Evolutionary conservation across 1,139 yeast genomes (phyloP), one percentile per base, ranked within the genome.

Genomic region (Nadsonia commutata): DNA sequence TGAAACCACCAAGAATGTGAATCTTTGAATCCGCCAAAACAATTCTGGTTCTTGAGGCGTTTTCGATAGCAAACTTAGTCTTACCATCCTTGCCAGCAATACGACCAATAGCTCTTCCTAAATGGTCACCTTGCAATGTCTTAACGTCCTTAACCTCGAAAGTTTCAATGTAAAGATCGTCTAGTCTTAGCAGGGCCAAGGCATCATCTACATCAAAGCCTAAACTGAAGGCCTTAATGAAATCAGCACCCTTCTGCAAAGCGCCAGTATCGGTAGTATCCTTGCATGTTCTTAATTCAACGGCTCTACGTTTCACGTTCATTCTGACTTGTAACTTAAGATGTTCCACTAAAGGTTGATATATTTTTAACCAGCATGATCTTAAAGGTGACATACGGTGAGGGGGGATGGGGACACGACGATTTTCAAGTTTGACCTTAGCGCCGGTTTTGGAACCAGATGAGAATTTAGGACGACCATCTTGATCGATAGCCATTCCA

Each of bases 11-110:
- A 48, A 90, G 71, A 48, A 90, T 90, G 62, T 90, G 98, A 55
- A 90, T 88, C 63, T 88, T 90, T 40, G 94, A 78, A 63, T 90
- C 98, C 0, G 99, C 99, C 54, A 90, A 71, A 18, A 90, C 99
- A 41, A 90, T 88, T 70, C 99, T 80, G 13, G 99, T 90, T 67
- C 97, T 76, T 23, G 98, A 88, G 20, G 98, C 97, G 59, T 90
- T 90, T 65, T 90, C 99, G 57, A 90, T 90, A 33, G 98, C 96
- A 63, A 88, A 90, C 67, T 90, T 90, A 49, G 98, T 90, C 66
- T 88, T 88, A 58, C 99, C 99, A 60, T 90, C 99, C 61, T 90
- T 93, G 63, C 99, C 99, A 20, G 98, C 98, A 63, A 90, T 90
- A 72, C 99, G 86, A 56, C 98, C 99, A 60, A 90, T 90, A 18